Evolutionary conservation across 2,329 filamentous ascomycete genomes (phyloP).

Genomic region (Byssoonygena ceratinophila): DNA sequence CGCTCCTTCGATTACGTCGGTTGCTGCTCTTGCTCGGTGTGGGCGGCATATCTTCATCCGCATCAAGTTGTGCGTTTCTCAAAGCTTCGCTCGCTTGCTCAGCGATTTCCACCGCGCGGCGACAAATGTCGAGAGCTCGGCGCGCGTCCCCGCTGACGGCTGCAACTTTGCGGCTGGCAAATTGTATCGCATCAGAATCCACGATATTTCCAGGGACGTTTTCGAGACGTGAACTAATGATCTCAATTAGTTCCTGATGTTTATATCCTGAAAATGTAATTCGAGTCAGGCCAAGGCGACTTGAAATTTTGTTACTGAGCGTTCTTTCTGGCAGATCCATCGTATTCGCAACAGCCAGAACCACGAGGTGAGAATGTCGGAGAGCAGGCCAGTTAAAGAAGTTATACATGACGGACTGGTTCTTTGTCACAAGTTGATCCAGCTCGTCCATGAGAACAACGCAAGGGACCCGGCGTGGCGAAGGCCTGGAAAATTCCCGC

Average conservation of each 20-base stretch:
- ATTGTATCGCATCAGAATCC: slow-evolving; percentile 86
- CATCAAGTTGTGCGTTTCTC: slow-evolving; percentile 10
- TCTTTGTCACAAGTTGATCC: slow-evolving; percentile 93
- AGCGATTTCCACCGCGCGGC: slow-evolving; percentile 86
- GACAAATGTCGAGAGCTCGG: slow-evolving; percentile 86
- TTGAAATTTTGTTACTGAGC: slow-evolving; percentile 96
- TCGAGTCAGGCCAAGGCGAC: slow-evolving; percentile 74
- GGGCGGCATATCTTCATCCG: slow-evolving; percentile 25
- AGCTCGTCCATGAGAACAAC: slow-evolving; percentile 98
- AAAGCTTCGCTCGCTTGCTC: slow-evolving; percentile 54
- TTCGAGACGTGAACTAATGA: slow-evolving; percentile 86
- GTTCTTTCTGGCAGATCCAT: slow-evolving; percentile 97
- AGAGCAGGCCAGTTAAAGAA: slow-evolving; percentile 99
- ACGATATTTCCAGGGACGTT: slow-evolving; percentile 84
- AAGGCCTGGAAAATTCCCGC: slow-evolving; percentile 83
- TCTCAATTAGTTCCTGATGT: slow-evolving; percentile 92
- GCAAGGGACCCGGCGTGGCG: slow-evolving; percentile 80
- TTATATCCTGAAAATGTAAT: slow-evolving; percentile 98
- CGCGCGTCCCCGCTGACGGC: slow-evolving; percentile 91
- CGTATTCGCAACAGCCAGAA: slow-evolving; percentile 93
- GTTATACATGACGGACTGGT: slow-evolving; percentile 99
- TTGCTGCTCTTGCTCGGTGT: slow-evolving; percentile 36
- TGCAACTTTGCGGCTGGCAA: slow-evolving; percentile 90
- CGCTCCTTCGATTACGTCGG: slow-evolving; percentile 1
- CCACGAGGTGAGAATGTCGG: slow-evolving; percentile 82